These are phyloP conservation scores for Boletus rufocinnamomeus DNA, from an alignment of 768 basidiomycete genomes.

Conservation along the genomic window DNA sequence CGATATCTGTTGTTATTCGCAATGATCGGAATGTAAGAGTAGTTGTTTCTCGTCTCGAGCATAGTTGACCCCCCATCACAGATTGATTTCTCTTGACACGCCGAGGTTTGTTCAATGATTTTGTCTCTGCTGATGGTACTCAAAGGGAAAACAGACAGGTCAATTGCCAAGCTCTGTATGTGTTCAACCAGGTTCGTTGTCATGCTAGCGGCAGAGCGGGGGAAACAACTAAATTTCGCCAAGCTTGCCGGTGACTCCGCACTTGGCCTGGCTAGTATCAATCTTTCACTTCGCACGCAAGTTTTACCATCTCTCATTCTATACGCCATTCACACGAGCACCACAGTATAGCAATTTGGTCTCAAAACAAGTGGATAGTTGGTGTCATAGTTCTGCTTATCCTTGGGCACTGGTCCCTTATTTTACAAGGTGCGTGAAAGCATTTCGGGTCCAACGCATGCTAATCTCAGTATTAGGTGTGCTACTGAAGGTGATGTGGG, in stretches of 20 bases:
- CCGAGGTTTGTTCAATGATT: slow-evolving; percentile 19
- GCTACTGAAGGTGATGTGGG: slow-evolving; percentile 58
- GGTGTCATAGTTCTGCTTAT: slow-evolving; percentile 53
- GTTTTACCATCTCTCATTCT: not conserved
- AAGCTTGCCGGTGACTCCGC: slow-evolving; percentile 47
- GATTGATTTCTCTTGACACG: slow-evolving; percentile 40
- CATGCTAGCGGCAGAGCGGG: not conserved
- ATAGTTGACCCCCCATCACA: slow-evolving; percentile 6
- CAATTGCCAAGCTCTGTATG: slow-evolving; percentile 49
- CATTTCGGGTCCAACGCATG: not conserved
- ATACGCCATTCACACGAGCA: slow-evolving; percentile 14
- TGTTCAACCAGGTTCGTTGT: slow-evolving; percentile 45
- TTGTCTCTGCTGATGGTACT: not conserved
- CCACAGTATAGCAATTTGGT: slow-evolving; percentile 64
- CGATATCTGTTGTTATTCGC: slow-evolving; percentile 48
- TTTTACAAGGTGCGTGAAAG: slow-evolving; percentile 54
- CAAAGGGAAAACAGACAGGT: slow-evolving; percentile 31
- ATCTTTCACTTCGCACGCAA: slow-evolving; percentile 48
- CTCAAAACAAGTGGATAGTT: slow-evolving; percentile 54
- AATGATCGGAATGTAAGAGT: slow-evolving; percentile 47
- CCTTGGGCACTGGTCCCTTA: slow-evolving; percentile 70
- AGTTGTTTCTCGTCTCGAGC: not conserved
- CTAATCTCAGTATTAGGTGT: slow-evolving; percentile 43
- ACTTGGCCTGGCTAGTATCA: slow-evolving; percentile 48
- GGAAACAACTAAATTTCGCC: not conserved